phyloP scores from a whole-genome alignment of 176 grass and related monocot species.

The Ensete glaucum region DNA sequence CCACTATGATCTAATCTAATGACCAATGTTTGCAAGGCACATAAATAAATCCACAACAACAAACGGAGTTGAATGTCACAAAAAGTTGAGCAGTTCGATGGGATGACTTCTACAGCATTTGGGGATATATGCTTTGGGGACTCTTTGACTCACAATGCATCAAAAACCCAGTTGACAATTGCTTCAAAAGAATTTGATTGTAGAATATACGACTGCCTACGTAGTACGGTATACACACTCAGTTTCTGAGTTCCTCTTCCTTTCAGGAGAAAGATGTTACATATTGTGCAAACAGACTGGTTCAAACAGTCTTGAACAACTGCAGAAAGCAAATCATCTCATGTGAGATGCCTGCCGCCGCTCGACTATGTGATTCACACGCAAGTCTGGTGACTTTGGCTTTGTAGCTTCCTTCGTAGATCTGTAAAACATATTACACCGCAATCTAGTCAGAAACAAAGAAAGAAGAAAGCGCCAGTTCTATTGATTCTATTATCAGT shows the following conservation, averaged over 20 bases:
- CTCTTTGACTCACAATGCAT: too few relatives aligned
- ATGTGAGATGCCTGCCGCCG: conserved; percentile 47
- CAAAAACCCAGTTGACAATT: too few relatives aligned
- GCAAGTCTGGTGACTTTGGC: conserved; percentile 58
- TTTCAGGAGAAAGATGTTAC: background rate
- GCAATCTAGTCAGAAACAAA: background rate
- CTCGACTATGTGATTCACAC: conserved; percentile 50
- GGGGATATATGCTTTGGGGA: too few relatives aligned
- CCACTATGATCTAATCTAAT: too few relatives aligned
- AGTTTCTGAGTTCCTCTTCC: background rate
- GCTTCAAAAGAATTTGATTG: background rate
- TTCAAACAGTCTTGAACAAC: background rate
- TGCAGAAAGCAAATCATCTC: conserved; percentile 30
- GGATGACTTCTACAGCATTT: too few relatives aligned
- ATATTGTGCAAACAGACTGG: too few relatives aligned
- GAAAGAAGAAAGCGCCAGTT: background rate
- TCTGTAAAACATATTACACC: conserved; percentile 12
- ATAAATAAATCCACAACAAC: too few relatives aligned
- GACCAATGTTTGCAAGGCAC: too few relatives aligned
- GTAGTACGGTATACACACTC: background rate
- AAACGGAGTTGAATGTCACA: too few relatives aligned
- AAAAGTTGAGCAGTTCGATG: too few relatives aligned
- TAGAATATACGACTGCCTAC: background rate
- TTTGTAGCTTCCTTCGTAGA: conserved; percentile 62
- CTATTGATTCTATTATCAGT: background rate